These are phyloP conservation scores for Pleurozium schreberi DNA, from an alignment of 225 moss, liverwort and hornwort genomes.

Conservation along the genomic window DNA sequence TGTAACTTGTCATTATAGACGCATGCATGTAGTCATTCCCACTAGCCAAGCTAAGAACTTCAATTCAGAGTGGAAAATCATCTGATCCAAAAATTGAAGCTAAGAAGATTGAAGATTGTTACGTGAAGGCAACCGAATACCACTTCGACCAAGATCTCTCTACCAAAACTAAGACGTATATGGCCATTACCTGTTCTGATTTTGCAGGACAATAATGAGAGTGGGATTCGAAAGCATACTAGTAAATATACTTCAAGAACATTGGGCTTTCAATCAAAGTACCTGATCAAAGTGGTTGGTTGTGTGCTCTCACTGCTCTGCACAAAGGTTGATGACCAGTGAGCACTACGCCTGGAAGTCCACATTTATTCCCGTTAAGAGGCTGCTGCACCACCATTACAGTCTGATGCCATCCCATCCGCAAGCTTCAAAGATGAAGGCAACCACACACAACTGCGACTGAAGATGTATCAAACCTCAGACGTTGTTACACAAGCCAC, in stretches of 20 bases:
- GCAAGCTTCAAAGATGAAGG: background rate
- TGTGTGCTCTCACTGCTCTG: background rate
- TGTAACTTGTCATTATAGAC: background rate
- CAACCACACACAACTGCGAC: background rate
- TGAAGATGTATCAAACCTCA: background rate
- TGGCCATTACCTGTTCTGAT: background rate
- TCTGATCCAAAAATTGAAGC: too few species aligned
- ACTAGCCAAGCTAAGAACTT: background rate
- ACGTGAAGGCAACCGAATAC: too few species aligned
- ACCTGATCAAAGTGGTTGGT: background rate
- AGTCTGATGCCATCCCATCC: background rate
- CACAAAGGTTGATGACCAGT: background rate
- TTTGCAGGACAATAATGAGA: background rate
- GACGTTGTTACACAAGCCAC: background rate
- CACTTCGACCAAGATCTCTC: too few species aligned
- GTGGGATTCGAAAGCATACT: background rate
- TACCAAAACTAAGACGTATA: too few species aligned
- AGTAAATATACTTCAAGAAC: background rate
- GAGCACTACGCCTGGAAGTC: background rate
- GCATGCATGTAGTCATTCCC: background rate
- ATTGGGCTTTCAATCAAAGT: background rate
- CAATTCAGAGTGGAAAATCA: background rate
- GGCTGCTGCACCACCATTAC: background rate
- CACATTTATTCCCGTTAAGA: background rate
- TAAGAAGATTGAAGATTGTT: too few species aligned